Percentiles rank a stretch among this genome's conserved stretches.
phyloP scores from a whole-genome alignment of 306 rosid genomes.

The Citrullus amarus region DNA sequence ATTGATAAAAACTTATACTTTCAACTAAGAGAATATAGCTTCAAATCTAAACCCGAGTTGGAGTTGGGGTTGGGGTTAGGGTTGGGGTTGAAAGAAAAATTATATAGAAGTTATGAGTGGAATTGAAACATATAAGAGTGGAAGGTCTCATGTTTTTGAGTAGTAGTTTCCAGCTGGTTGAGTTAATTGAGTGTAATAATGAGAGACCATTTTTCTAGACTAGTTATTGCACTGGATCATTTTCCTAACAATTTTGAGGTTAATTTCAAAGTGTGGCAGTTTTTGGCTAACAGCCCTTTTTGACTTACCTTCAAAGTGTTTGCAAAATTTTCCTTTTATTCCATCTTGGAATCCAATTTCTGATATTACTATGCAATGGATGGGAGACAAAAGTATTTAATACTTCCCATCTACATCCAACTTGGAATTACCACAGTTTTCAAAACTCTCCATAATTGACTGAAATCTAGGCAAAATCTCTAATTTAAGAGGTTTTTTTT shows the following conservation, averaged over 20 bases:
- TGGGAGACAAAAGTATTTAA: neutral
- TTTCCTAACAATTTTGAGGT: neutral
- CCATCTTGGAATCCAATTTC: neutral
- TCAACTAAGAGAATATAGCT: too few relatives aligned
- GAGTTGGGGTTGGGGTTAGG: too few relatives aligned
- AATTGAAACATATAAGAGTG: too few relatives aligned
- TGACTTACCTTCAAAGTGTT: neutral
- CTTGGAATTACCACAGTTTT: neutral
- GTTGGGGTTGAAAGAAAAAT: too few relatives aligned
- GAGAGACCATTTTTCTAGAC: neutral
- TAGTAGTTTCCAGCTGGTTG: neutral
- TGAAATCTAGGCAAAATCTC: neutral
- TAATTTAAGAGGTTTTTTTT: neutral
- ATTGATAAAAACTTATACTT: too few relatives aligned
- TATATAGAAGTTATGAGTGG: too few relatives aligned
- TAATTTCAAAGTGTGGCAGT: neutral
- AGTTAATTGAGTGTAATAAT: neutral
- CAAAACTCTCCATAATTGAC: conserved; percentile 1
- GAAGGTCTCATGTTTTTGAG: neutral
- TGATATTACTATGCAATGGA: neutral
- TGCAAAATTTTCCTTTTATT: neutral
- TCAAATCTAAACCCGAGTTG: too few relatives aligned
- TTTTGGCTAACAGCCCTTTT: neutral
- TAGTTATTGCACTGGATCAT: neutral
- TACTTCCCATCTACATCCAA: neutral